Base-by-base conservation (phyloP, 1,139 yeast species). In the Hanseniaspora sp. region DNA sequence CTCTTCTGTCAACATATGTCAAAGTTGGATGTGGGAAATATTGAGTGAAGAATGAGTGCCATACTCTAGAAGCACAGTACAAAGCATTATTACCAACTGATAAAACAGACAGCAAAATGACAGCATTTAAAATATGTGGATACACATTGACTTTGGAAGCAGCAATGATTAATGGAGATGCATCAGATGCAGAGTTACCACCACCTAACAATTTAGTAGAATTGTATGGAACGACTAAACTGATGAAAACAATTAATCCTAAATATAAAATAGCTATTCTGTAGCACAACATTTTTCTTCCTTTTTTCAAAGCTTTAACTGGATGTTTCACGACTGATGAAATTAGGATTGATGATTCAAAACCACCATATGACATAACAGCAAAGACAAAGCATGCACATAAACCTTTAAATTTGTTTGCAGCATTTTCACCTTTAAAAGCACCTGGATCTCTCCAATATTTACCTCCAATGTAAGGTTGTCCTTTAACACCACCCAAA, bases 281-380 rank as follows among this genome's bases (percentile, higher is more conserved):
- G 81, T 85, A 82, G 66, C 82, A 74, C 31, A 53, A 33, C 49
- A 44, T 38, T 18, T 53, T 53, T n/a, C 43, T 46, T 5, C 46
- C 53, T 31, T 48, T 53, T 12, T 92, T 90, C 55, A 85, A 75
- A 18, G 86, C 71, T 63, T 76, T 78, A 64, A 84, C 74, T 58
- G 96, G 96, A 69, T 86, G 84, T 52, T 76, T 74, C 55, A 94
- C 83, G 69, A 90, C 96, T 33, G 95, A 88, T 41, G 96, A 94
- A 35, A 95, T 90, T 60, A 90, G 73, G 55, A 95, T 95, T 57
- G 53, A 31, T 3, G 42, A 45, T 68, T 85, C 94, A 48, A 85
- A 78, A 58, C 94, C 94, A 47, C 87, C 86, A 62, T 84, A 82
- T 7, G 95, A 79, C 66, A 85, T 86, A 7, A 95, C 87, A 8